Percentiles rank a stretch among this genome's conserved stretches.
phyloP scores from a whole-genome alignment of 352 stramenopile genomes.

The Pythium folliculosum region DNA sequence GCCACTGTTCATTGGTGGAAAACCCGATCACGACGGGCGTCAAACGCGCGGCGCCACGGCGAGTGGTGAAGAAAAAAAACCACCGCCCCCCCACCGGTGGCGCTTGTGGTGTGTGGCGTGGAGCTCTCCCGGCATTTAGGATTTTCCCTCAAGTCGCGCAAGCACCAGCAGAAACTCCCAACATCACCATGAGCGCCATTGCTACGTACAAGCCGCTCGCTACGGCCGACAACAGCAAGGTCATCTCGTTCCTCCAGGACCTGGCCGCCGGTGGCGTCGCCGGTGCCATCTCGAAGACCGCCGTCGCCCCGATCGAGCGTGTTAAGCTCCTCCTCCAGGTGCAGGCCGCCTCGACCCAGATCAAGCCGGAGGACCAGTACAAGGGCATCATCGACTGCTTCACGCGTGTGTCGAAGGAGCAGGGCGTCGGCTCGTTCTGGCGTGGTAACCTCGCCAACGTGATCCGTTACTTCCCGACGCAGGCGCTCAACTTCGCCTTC shows the following conservation, averaged over 20 bases:
- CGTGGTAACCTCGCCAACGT: constrained; percentile 92
- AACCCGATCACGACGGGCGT: constrained; percentile 16
- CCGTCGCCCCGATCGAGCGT: constrained; percentile 89
- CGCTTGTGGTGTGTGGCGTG: constrained; percentile 3
- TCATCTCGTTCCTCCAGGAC: constrained; percentile 77
- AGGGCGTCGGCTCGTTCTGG: constrained; percentile 90
- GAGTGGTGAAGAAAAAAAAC: constrained; percentile 56
- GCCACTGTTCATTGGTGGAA: constrained; percentile 30
- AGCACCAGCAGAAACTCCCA: constrained; percentile 54
- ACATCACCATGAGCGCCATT: constrained; percentile 73
- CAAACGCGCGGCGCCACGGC: constrained; percentile 29
- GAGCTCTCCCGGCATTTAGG: constrained; percentile 51
- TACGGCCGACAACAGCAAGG: constrained; percentile 63
- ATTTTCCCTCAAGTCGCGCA: constrained; percentile 81
- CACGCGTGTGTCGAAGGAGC: constrained; percentile 85
- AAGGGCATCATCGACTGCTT: constrained; percentile 92
- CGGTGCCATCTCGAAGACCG: constrained; percentile 90
- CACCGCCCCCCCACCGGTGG: constrained; percentile 1
- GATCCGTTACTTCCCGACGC: constrained; percentile 92
- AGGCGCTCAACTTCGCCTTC: constrained; percentile 93
- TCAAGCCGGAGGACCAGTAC: constrained; percentile 92
- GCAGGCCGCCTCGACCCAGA: constrained; percentile 88
- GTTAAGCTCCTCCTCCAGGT: constrained; percentile 93
- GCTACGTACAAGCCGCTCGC: constrained; percentile 80
- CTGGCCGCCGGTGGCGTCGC: constrained; percentile 85